Evolutionary conservation across 129 eudicot species (phyloP).

Genomic region (Lonicera japonica): DNA sequence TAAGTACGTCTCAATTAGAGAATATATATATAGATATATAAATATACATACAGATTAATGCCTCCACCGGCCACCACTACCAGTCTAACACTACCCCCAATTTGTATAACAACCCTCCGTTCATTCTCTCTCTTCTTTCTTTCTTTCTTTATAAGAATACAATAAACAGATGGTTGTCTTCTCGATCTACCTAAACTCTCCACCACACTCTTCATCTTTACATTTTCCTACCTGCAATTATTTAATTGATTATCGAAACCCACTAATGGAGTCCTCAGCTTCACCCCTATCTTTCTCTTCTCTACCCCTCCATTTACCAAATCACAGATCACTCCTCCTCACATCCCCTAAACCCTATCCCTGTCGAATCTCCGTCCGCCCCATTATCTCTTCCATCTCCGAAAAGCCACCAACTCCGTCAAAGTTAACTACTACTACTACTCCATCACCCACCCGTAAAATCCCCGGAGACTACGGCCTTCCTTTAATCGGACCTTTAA

Average conservation of each 20-base stretch:
- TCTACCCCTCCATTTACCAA: conserved; percentile 13
- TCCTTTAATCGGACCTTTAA: conserved; percentile 51
- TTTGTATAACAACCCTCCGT: too few species aligned
- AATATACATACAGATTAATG: too few species aligned
- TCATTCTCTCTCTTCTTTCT: too few species aligned
- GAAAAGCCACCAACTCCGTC: conserved; percentile 26
- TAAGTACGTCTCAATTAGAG: too few species aligned
- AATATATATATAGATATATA: too few species aligned
- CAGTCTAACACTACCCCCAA: too few species aligned
- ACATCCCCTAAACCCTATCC: neutral
- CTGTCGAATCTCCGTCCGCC: conserved; percentile 1
- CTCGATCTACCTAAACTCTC: neutral
- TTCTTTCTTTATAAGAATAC: too few species aligned
- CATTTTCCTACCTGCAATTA: neutral
- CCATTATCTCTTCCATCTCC: conserved; percentile 25
- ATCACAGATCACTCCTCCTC: neutral
- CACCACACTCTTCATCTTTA: neutral
- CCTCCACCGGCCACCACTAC: too few species aligned
- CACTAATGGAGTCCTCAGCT: conserved; percentile 16
- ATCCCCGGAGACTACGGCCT: conserved; percentile 76
- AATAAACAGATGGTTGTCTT: neutral
- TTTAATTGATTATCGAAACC: neutral
- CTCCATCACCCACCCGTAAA: conserved; percentile 16
- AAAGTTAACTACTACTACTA: neutral
- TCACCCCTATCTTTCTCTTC: conserved; percentile 18